phyloP scores from a whole-genome alignment of 2,329 filamentous ascomycete species.

The Byssothecium circinans region DNA sequence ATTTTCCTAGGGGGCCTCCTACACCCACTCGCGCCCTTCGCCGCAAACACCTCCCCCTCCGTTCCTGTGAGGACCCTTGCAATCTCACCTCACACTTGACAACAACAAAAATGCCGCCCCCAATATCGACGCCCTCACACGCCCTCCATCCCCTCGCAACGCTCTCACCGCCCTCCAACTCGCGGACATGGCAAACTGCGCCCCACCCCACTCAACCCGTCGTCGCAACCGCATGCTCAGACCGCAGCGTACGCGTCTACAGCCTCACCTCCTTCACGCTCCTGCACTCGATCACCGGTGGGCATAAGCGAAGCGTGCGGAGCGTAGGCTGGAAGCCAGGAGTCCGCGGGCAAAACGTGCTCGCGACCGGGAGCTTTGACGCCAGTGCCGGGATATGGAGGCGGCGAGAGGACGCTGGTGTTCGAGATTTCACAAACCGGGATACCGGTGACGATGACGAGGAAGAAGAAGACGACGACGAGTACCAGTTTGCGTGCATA shows the following conservation, averaged over 20 bases:
- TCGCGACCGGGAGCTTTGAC: conserved; percentile 93
- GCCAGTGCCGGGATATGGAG: conserved; percentile 73
- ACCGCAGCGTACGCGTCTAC: conserved; percentile 86
- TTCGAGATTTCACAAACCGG: conserved; percentile 27
- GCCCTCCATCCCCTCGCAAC: conserved; percentile 52
- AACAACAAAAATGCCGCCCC: conserved; percentile 17
- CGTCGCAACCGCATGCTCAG: conserved; percentile 82
- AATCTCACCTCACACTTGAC: not conserved
- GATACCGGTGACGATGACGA: conserved; percentile 31
- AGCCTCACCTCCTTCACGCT: conserved; percentile 78
- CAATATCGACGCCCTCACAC: conserved; percentile 12
- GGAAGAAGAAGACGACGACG: conserved; percentile 64
- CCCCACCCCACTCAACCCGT: conserved; percentile 87
- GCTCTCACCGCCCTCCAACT: conserved; percentile 54
- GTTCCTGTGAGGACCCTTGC: too few relatives aligned
- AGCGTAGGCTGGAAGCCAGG: conserved; percentile 85
- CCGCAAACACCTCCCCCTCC: too few relatives aligned
- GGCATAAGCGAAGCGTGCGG: conserved; percentile 88
- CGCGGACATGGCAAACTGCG: conserved; percentile 80
- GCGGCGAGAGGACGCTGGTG: conserved; percentile 67
- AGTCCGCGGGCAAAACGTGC: conserved; percentile 62
- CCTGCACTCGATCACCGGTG: conserved; percentile 78
- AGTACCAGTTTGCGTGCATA: conserved; percentile 91
- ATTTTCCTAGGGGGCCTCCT: too few relatives aligned
- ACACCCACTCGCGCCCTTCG: too few relatives aligned